Base-by-base conservation (phyloP, 2,329 filamentous ascomycete genomes). In the Pseudogymnoascus sp. region DNA sequence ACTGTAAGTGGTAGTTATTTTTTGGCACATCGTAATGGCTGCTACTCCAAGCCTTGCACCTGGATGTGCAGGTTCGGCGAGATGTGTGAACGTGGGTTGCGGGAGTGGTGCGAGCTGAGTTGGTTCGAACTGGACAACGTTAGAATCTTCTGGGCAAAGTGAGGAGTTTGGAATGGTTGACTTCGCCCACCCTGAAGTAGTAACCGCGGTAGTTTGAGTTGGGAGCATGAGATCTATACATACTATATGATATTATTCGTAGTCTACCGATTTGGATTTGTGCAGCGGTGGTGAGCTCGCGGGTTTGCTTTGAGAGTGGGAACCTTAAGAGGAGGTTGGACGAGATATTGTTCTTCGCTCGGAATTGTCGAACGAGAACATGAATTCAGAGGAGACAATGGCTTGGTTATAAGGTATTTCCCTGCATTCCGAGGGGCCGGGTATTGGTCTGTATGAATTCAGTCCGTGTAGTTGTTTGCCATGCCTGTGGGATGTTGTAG, bases 341-440 rank as follows among this genome's bases (percentile, higher is more conserved):
- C 14, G 21, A 54, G 8, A 31, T 51, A 25, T 31, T 54, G 8
- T 16, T 54, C 48, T 31, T 54, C 48, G 25, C 31, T 31, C 23
- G n/a, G 4, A 54, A 16, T 16, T n/a, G 23, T 54, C 4, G 23
- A 31, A 54, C 48, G 14, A 31, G 48, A 54, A 31, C 14, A 54
- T 54, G n/a, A 54, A 54, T 31, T 16, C 48, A 54, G 23, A 54
- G 48, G 48, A 54, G 48, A 54, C 25, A 31, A 54, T 54, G 48
- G 48, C n/a, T 54, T 54, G 66, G 68, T 73, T 73, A 73, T 73
- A 73, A 61, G 48, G 39, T 25, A 66, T 64, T 68, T 72, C 67
- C 68, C 68, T 71, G 70, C 67, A 72, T 73, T 68, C 71, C 72
- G 70, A 71, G 64, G 65, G 54, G 66, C 65, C 64, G 70, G 72